Evolutionary conservation across 192 early-diverging fungal genomes (phyloP).

Genomic region (Funneliformis mosseae): DNA sequence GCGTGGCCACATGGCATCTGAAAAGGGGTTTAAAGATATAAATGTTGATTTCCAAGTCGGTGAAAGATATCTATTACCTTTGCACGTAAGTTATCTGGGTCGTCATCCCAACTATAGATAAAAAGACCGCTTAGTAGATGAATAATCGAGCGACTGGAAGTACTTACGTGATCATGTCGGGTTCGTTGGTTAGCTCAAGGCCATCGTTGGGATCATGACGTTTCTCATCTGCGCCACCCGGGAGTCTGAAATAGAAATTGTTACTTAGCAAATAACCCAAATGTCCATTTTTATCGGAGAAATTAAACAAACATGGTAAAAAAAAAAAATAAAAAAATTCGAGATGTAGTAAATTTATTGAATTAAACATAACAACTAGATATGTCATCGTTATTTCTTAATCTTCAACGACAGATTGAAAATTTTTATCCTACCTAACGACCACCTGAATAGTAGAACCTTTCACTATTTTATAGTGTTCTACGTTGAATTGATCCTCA

Average conservation of each 20-base stretch:
- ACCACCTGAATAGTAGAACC: not conserved
- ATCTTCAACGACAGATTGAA: conserved; percentile 2
- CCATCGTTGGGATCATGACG: not conserved
- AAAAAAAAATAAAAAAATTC: too few species aligned
- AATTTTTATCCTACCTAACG: conserved; percentile 7
- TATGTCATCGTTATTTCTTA: not conserved
- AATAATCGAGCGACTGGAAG: not conserved
- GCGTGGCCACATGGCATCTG: conserved; percentile 17
- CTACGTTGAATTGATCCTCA: not conserved
- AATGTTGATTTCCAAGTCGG: not conserved
- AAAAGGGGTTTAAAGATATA: not conserved
- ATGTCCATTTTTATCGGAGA: not conserved
- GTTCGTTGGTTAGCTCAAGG: conserved; percentile 7
- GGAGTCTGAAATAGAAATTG: conserved; percentile 8
- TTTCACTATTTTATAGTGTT: not conserved
- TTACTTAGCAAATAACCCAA: not conserved
- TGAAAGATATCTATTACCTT: conserved; percentile 24
- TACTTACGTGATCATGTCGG: conserved; percentile 22
- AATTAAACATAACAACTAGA: too few species aligned
- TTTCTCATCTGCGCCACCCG: conserved; percentile 4
- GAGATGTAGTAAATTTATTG: too few species aligned
- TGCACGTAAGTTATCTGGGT: conserved; percentile 14
- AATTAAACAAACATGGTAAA: too few species aligned
- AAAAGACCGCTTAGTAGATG: conserved; percentile 13
- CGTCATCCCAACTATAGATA: conserved; percentile 6